Evolutionary conservation across 352 stramenopile genomes (phyloP), one percentile per base, ranked within the genome.

Genomic region (Phytophthora ramorum): DNA sequence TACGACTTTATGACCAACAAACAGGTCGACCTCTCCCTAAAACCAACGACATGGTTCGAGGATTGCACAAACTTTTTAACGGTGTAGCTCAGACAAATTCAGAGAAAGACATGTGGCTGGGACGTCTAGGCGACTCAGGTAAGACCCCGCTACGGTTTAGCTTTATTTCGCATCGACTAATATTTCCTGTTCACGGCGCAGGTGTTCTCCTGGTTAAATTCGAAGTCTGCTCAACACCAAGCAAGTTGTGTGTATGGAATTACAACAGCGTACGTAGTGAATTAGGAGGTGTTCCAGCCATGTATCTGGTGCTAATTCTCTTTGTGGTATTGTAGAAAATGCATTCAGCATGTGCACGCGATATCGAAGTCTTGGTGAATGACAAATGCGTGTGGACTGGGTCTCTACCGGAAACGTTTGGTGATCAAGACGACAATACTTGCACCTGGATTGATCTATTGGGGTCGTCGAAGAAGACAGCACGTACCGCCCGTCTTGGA

Each of bases 81-180:
- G 83, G 79, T 2, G 54, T 89, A 9, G 70, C 77, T 0, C 67
- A 91, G 24, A 93, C 86, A 0, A 92, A 74, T 47, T 75, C 55
- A 13, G 86, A 95, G n/a, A 71, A 81, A 3, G 73, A 95, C 13
- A 92, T 93, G 84, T 95, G 87, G 87, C 70, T 93, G 12, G 87
- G 87, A 24, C 75, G 75, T 2, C 65, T 94, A 0, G 75, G 78
- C 4, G 76, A 87, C n/a, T 66, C 75, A 61, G 80, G 81, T 87
- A 69, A 10, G 44, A 16, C 37, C 13, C 7, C 14, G 14, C 19
- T 37, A 4, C 32, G 16, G 3, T 4, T 22, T 3, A 44, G 2
- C 1, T 26, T 38, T 17, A 40, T 41, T 32, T 35, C 62, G 26
- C 10, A 44, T 17, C 16, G 12, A 13, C 37, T 52, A 59, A 37